A percentile compares a stretch with the other conserved stretches of the same genome.
Evolutionary conservation across 2,329 filamentous ascomycete species (phyloP).

Genomic region (Daldinia sp.): DNA sequence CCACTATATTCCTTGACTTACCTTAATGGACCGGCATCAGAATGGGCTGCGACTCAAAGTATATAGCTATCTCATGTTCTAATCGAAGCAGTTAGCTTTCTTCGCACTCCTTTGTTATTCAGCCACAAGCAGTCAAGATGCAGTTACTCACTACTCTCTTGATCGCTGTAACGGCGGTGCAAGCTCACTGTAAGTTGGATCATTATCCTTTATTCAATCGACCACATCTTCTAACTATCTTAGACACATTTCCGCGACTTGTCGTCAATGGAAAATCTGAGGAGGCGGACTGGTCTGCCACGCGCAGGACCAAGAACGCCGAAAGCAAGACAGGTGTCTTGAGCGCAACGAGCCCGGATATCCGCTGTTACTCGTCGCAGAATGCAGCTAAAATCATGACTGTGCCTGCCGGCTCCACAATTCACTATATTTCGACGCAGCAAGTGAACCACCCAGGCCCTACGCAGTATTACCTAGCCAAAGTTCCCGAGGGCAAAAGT

Average conservation of each 20-base stretch:
- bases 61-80: slow-evolving; percentile 21
- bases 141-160: slow-evolving; percentile 43
- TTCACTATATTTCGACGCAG: slow-evolving; percentile 54
- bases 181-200: slow-evolving; percentile 45
- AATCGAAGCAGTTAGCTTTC: not conserved
- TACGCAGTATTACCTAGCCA: slow-evolving; percentile 57
- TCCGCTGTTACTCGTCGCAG: slow-evolving; percentile 54
- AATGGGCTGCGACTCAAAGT: not conserved
- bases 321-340: slow-evolving; percentile 53
- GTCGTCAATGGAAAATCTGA: slow-evolving; percentile 53
- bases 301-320: slow-evolving; percentile 54
- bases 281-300: slow-evolving; percentile 53
- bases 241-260: slow-evolving; percentile 54
- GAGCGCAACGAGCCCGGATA: slow-evolving; percentile 50
- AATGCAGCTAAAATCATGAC: slow-evolving; percentile 49
- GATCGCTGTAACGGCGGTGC: slow-evolving; percentile 40
- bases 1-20: slow-evolving; percentile 19
- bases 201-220: not conserved
- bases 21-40: not conserved
- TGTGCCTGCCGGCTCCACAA: slow-evolving; percentile 51
- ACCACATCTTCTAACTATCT: slow-evolving; percentile 6
- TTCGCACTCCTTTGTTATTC: not conserved
- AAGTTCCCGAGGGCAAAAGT: slow-evolving; percentile 51
- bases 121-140: slow-evolving; percentile 32
- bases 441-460: slow-evolving; percentile 56